Percentiles rank a stretch among this genome's conserved stretches.
These are phyloP conservation scores for Garcia nutans DNA, from an alignment of 345 rosid genomes.

Conservation along the genomic window DNA sequence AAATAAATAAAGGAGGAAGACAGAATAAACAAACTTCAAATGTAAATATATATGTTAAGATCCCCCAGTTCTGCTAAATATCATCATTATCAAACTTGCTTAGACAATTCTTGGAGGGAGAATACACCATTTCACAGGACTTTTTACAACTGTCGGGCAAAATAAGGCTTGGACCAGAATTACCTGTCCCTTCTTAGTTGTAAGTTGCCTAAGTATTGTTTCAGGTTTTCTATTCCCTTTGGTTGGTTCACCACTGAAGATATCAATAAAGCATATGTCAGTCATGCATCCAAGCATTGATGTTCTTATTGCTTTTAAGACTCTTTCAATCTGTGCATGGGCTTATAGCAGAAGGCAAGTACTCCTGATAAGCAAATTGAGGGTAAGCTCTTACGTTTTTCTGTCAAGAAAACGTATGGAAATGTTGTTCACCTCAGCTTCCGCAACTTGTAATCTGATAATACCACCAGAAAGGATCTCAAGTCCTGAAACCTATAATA, in stretches of 20 bases:
- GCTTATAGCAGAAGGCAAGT: not conserved
- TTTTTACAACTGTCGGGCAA: not conserved
- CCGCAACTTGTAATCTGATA: slow-evolving; percentile 81
- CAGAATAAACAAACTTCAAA: not conserved
- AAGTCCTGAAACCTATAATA: slow-evolving; percentile 69
- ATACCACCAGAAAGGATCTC: slow-evolving; percentile 95
- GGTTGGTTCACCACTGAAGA: slow-evolving; percentile 81
- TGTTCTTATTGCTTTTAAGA: not conserved
- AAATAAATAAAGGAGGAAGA: too few relatives aligned
- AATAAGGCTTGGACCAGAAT: not conserved
- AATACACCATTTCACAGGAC: not conserved
- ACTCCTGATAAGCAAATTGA: slow-evolving; percentile 14
- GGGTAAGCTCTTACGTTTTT: slow-evolving; percentile 67
- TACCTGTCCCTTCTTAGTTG: slow-evolving; percentile 98
- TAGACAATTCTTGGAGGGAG: not conserved
- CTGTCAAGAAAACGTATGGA: slow-evolving; percentile 85
- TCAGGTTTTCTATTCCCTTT: slow-evolving; percentile 81
- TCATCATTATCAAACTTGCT: not conserved
- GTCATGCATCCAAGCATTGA: not conserved
- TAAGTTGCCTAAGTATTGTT: slow-evolving; percentile 84
- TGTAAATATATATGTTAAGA: not conserved
- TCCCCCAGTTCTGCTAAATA: not conserved
- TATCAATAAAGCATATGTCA: slow-evolving; percentile 21
- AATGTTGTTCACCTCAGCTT: slow-evolving; percentile 89
- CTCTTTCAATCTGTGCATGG: not conserved